These are phyloP conservation scores for Solanum okadae DNA, from an alignment of 257 asterid genomes.

Conservation along the genomic window DNA sequence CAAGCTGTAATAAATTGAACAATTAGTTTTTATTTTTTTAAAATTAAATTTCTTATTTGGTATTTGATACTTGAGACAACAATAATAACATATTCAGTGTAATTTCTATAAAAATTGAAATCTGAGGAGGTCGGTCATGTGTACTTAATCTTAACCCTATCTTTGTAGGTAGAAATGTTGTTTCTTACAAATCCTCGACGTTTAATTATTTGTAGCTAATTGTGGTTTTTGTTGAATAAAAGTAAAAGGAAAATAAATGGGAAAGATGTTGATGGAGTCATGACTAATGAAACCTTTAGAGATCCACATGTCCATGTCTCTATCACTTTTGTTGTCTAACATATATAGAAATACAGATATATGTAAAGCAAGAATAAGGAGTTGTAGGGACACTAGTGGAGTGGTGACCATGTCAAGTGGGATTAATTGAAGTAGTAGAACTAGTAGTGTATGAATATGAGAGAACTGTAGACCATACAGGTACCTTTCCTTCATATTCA, in stretches of 20 bases:
- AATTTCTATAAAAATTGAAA: not conserved
- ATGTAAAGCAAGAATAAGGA: not conserved
- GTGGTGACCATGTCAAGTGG: constrained; percentile 21
- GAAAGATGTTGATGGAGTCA: not conserved
- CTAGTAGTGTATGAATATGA: constrained; percentile 3
- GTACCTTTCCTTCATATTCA: constrained; percentile 17
- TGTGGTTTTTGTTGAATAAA: not conserved
- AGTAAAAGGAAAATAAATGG: not conserved
- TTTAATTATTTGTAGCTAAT: not conserved
- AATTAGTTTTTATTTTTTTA: not conserved
- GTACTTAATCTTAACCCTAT: not conserved
- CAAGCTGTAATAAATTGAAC: not conserved
- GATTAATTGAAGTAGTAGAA: not conserved
- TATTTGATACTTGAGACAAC: not conserved
- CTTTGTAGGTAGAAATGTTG: not conserved
- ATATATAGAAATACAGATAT: not conserved
- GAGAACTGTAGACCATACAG: constrained; percentile 21
- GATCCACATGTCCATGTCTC: not conserved
- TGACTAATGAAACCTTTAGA: not conserved
- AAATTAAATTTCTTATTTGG: not conserved
- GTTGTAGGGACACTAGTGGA: constrained; percentile 21
- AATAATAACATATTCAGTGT: not conserved
- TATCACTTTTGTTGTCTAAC: not conserved
- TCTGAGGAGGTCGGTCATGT: not conserved
- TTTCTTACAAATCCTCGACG: not conserved